phyloP scores from a whole-genome alignment of 495 filamentous ascomycete genomes.

The Oleoguttula mirabilis region DNA sequence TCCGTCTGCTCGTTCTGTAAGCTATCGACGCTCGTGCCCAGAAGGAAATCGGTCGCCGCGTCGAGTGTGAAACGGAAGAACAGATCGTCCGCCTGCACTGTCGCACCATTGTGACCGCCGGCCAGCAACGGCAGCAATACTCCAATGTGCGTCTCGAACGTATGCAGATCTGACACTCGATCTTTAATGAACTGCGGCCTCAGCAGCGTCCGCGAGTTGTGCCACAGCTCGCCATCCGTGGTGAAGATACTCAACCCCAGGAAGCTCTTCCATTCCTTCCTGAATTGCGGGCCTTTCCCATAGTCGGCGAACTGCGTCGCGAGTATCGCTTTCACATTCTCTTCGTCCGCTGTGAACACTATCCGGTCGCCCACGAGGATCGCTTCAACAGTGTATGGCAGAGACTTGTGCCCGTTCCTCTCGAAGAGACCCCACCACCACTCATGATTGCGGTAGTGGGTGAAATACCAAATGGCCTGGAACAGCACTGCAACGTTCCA shows the following conservation, averaged over 20 bases:
- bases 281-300: constrained; percentile 42
- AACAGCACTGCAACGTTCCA: constrained; percentile 50
- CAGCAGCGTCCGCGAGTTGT: constrained; percentile 40
- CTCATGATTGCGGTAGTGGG: constrained; percentile 42
- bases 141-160: constrained; percentile 40
- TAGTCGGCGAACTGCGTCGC: constrained; percentile 45
- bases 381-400: constrained; percentile 45
- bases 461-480: constrained; percentile 38
- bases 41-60: constrained; percentile 47
- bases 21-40: constrained; percentile 43
- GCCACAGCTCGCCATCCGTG: constrained; percentile 44
- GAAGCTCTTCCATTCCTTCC: constrained; percentile 41
- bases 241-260: constrained; percentile 49
- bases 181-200: constrained; percentile 48
- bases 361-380: constrained; percentile 29
- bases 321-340: constrained; percentile 46
- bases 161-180: constrained; percentile 37
- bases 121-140: constrained; percentile 34
- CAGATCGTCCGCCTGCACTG: constrained; percentile 41
- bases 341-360: constrained; percentile 41
- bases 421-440: constrained; percentile 46
- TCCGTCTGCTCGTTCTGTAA: constrained; percentile 38
- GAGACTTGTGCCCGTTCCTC: constrained; percentile 25
- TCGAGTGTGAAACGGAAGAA: constrained; percentile 44
- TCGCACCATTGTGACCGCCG: constrained; percentile 29